Conservation (phyloP, 768 basidiomycete genomes). For the Leccinellum albellum region DNA sequence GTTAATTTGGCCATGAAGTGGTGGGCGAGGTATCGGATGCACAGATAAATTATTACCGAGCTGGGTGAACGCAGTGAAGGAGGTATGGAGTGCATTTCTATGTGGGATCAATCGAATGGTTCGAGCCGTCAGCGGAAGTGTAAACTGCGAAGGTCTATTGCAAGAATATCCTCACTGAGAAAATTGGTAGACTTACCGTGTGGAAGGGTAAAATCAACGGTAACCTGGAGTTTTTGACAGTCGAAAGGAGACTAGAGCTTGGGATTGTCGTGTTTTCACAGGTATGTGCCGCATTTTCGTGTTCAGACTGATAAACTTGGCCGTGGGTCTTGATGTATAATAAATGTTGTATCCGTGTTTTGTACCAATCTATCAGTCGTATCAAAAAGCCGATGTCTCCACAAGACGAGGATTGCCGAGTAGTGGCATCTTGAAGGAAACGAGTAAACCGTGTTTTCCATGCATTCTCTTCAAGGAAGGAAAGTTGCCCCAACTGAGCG, state of each 20-base stretch:
- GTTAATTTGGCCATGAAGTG: slow-evolving; percentile 38
- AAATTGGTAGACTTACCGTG: slow-evolving; percentile 31
- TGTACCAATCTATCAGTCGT: slow-evolving; percentile 42
- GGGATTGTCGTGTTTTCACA: slow-evolving; percentile 13
- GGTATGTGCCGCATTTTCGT: slow-evolving; percentile 2
- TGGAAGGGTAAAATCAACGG: slow-evolving; percentile 49
- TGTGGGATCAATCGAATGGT: slow-evolving; percentile 45
- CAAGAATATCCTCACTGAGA: background rate
- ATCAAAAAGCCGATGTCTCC: slow-evolving; percentile 45
- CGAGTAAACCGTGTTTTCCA: slow-evolving; percentile 33
- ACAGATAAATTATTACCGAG: slow-evolving; percentile 23
- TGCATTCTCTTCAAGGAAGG: slow-evolving; percentile 18
- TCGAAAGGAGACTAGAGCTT: slow-evolving; percentile 15
- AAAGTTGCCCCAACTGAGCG: slow-evolving; percentile 26
- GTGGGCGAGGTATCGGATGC: slow-evolving; percentile 42
- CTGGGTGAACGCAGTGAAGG: slow-evolving; percentile 39
- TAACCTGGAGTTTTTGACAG: slow-evolving; percentile 30
- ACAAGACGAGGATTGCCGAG: slow-evolving; percentile 14
- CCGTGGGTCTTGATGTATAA: slow-evolving; percentile 42
- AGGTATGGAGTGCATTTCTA: slow-evolving; percentile 44
- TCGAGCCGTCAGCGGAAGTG: slow-evolving; percentile 40
- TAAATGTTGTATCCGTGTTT: slow-evolving; percentile 38
- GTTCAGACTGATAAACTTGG: slow-evolving; percentile 18
- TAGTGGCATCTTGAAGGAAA: slow-evolving; percentile 26
- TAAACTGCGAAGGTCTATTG: slow-evolving; percentile 36